Evolutionary conservation across 2,329 filamentous ascomycete genomes (phyloP).

Genomic region (Aspergillus carbonarius): DNA sequence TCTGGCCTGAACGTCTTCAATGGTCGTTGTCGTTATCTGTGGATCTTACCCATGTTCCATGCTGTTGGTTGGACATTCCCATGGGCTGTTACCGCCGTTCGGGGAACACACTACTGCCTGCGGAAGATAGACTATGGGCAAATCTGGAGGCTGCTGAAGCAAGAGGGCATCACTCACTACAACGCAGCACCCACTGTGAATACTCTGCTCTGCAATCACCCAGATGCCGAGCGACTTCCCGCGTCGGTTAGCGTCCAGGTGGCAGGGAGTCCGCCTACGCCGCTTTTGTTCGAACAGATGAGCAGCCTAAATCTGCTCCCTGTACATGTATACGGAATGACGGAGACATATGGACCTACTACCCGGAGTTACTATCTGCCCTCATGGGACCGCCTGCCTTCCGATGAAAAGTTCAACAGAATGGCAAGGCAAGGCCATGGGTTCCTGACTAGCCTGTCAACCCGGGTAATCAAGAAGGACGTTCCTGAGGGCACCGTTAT

Average conservation of each 20-base stretch:
- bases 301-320: conserved; percentile 79
- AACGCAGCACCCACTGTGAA: conserved; percentile 96
- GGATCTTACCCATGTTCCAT: conserved; percentile 88
- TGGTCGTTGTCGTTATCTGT: conserved; percentile 77
- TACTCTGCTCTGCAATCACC: conserved; percentile 79
- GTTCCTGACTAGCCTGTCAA: conserved; percentile 78
- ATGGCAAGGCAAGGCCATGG: conserved; percentile 96
- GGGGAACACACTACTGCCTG: conserved; percentile 92
- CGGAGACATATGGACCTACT: conserved; percentile 91
- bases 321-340: conserved; percentile 87
- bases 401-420: conserved; percentile 75
- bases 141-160: conserved; percentile 85
- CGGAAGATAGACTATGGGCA: conserved; percentile 92
- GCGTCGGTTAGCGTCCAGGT: conserved; percentile 82
- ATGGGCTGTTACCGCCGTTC: conserved; percentile 87
- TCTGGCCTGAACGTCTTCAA: conserved; percentile 72
- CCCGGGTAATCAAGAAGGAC: conserved; percentile 77
- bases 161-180: conserved; percentile 89
- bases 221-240: conserved; percentile 69
- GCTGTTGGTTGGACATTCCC: conserved; percentile 78
- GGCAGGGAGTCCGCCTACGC: conserved; percentile 84
- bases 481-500: conserved; percentile 65
- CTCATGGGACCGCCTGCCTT: conserved; percentile 72
- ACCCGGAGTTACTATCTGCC: conserved; percentile 91
- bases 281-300: conserved; percentile 93